phyloP scores from a whole-genome alignment of 2,329 filamentous ascomycete species.

The Chrysoporthe austroafricana region DNA sequence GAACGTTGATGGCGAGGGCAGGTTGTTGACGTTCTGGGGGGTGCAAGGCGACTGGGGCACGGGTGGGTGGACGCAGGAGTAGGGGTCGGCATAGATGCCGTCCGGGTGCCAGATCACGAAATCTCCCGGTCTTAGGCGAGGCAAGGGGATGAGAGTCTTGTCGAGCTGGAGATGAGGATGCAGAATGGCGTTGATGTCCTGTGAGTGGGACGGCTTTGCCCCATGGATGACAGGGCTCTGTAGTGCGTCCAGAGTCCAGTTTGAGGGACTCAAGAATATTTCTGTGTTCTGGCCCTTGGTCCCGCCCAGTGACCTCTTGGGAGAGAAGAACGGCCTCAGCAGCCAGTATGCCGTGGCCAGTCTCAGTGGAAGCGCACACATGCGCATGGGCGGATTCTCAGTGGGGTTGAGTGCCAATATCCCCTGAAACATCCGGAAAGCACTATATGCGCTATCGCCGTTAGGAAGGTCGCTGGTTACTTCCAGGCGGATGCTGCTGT shows the following conservation, averaged over 20 bases:
- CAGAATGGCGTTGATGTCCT: slow-evolving; percentile 69
- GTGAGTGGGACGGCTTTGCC: slow-evolving; percentile 68
- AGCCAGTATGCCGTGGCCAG: slow-evolving; percentile 79
- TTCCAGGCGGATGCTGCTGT: slow-evolving; percentile 65
- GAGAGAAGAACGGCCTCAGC: slow-evolving; percentile 70
- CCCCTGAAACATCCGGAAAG: slow-evolving; percentile 80
- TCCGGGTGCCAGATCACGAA: slow-evolving; percentile 79
- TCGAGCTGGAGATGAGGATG: slow-evolving; percentile 74
- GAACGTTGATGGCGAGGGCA: slow-evolving; percentile 31
- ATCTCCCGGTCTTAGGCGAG: slow-evolving; percentile 71
- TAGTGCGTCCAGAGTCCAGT: slow-evolving; percentile 25
- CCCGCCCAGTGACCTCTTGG: slow-evolving; percentile 12
- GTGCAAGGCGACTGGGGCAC: slow-evolving; percentile 4
- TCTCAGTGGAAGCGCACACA: slow-evolving; percentile 69
- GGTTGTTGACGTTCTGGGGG: background rate
- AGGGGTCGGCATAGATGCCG: slow-evolving; percentile 64
- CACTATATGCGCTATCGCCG: slow-evolving; percentile 71
- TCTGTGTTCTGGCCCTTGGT: slow-evolving; percentile 9
- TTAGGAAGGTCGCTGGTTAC: slow-evolving; percentile 73
- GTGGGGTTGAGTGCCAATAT: slow-evolving; percentile 73
- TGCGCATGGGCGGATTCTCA: slow-evolving; percentile 66
- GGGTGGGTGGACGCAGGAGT: slow-evolving; percentile 28
- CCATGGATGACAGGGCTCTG: slow-evolving; percentile 66
- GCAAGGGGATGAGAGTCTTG: slow-evolving; percentile 71
- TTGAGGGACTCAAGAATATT: slow-evolving; percentile 19